Base-by-base conservation (phyloP, 192 early-diverging fungal genomes). In the Rhizoclosmatium sp. region DNA sequence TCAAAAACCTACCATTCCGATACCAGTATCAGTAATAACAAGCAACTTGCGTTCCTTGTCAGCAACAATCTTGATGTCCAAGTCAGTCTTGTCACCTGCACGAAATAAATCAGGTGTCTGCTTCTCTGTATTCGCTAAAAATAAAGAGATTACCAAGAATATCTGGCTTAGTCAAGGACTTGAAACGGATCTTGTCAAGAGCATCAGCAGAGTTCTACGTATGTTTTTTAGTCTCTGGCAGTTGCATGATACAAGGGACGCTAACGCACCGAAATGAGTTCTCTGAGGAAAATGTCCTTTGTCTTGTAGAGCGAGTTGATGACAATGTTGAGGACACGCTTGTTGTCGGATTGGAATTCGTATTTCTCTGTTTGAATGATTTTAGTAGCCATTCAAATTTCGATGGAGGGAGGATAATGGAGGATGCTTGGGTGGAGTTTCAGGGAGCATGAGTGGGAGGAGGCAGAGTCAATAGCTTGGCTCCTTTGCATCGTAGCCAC, bases 181-280 rank as follows among this genome's bases (percentile, higher is more conserved):
- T 92, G 87, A 97, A 99, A 82, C 98, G 93, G 89, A 99, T 94
- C 91, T 99, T 99, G 92, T 99, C 98, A 65, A 95, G 89, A 71
- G 96, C 96, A 92, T 97, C 95, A 69, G 93, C 94, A 62, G 93
- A 88, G 88, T 96, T 96, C 31, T 31, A 31, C 31, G 31, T 31
- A 31, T 31, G 31, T 31, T 31, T 31, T 31, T 31, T 31, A 31
- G 31, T 31, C 31, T 31, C 31, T 31, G 31, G 0, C 31, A 31
- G 31, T 31, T 31, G 31, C 0, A 31, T 31, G 31, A 31, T 31
- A 31, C 31, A 31, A 31, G 31, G 31, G 31, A 31, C 31, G 31
- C 31, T 98, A 31, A 31, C 31, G 91, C 99, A 99, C 23, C 78
- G 95, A 96, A 82, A 99, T 96, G 80, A 99, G 83, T 84, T 99